Evolutionary conservation across 768 basidiomycete species (phyloP).

Genomic region (Rhodotorula kratochvilovae): DNA sequence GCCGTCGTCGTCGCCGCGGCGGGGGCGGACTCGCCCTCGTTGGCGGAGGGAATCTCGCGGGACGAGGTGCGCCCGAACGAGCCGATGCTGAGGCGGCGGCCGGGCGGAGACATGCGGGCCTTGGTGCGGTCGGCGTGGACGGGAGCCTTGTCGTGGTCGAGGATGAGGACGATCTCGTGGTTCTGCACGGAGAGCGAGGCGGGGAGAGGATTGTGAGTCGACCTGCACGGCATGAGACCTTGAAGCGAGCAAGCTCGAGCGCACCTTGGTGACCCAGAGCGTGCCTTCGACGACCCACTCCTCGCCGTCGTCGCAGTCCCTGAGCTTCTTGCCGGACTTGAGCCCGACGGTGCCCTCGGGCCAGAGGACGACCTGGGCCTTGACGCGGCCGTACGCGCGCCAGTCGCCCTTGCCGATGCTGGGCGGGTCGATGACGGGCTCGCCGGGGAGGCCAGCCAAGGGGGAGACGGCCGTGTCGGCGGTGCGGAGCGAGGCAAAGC

Average conservation of each 20-base stretch:
- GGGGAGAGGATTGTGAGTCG: no score
- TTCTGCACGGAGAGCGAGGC: not conserved
- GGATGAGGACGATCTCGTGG: slow-evolving; percentile 6
- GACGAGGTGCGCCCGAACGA: not conserved
- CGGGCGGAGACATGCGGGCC: not conserved
- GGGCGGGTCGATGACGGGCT: not conserved
- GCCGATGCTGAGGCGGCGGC: slow-evolving; percentile 7
- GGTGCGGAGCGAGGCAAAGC: not conserved
- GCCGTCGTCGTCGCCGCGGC: not conserved
- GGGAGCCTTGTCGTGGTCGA: slow-evolving; percentile 7
- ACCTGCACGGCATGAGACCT: not conserved
- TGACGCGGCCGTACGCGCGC: slow-evolving; percentile 18
- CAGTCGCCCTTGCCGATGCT: slow-evolving; percentile 20
- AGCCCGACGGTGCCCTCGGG: not conserved
- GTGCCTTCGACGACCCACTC: slow-evolving; percentile 13
- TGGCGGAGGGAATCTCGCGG: not conserved
- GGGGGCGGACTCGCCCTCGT: not conserved
- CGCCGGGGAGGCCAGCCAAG: not conserved
- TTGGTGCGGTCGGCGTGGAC: not conserved
- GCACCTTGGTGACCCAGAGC: slow-evolving; percentile 26
- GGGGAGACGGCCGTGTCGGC: not conserved
- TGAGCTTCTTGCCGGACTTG: not conserved
- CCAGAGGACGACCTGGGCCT: slow-evolving; percentile 15
- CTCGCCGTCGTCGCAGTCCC: not conserved
- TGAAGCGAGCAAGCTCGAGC: not conserved